Conservation (phyloP, 768 basidiomycete genomes). For the Pulveroboletus ravenelii region DNA sequence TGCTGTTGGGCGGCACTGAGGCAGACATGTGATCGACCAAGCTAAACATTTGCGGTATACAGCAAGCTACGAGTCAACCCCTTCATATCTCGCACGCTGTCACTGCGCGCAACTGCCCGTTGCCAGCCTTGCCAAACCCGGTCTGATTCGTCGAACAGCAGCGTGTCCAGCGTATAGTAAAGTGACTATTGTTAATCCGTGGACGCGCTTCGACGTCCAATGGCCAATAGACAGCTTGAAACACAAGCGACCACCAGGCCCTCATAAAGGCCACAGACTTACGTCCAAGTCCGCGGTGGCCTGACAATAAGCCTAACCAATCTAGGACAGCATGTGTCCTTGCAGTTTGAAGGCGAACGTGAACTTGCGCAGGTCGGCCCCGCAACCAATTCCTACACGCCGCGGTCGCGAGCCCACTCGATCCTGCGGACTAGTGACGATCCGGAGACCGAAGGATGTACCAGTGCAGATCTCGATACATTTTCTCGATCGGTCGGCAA, state of each 20-base stretch:
- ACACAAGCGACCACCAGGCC: slow-evolving; percentile 1
- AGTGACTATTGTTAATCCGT: slow-evolving; percentile 5
- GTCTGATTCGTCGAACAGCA: neutral
- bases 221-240: slow-evolving; percentile 11
- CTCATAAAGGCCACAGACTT: slow-evolving; percentile 8
- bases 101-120: neutral
- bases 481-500: slow-evolving; percentile 18
- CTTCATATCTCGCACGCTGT: neutral
- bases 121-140: neutral
- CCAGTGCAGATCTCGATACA: slow-evolving; percentile 17
- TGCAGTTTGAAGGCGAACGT: neutral
- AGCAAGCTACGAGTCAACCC: neutral
- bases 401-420: slow-evolving; percentile 5
- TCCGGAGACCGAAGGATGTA: slow-evolving; percentile 9
- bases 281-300: slow-evolving; percentile 19
- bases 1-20: neutral
- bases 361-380: slow-evolving; percentile 13
- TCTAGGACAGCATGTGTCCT: neutral
- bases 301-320: slow-evolving; percentile 7
- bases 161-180: neutral
- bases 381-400: slow-evolving; percentile 13
- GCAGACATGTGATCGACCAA: no score
- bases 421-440: slow-evolving; percentile 9
- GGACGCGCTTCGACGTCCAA: slow-evolving; percentile 3
- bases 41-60: neutral